Evolutionary conservation across 352 stramenopile genomes (phyloP), one percentile per base, ranked within the genome.

Genomic region (Globisporangium barbulae): DNA sequence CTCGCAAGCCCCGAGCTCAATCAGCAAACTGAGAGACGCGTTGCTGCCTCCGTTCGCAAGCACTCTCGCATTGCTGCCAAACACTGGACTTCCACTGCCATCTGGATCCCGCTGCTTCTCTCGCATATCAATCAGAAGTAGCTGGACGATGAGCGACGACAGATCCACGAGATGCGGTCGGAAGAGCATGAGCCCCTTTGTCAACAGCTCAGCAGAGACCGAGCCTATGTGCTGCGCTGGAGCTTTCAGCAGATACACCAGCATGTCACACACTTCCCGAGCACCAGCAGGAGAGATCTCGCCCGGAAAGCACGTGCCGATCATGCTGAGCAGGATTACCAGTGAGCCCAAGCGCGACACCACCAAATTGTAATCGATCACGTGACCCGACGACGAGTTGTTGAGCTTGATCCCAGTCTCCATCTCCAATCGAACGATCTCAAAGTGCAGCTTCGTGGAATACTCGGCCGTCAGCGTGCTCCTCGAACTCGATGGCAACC

Each of bases 171-270:
- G 70, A 52, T 95, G 85, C 3, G 87, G 87, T 3, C 87, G 74
- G 44, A 95, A 95, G 19, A 95, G 73, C 79, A 94, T 89, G 2
- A 95, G 54, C 2, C 87, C 87, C 57, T 94, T 93, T 0, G 87
- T 91, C 9, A 95, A 58, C 30, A 95, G 61, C 58, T 95, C 87
- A 0, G 85, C 82, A 2, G 87, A 79, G 2, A 95, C 83, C 2
- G 75, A 89, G 0, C 83, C 81, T 12, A 92, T 74, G 49, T 79
- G 74, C 31, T 78, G 79, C 52, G 79, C 70, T 6, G 81, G 72
- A 7, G 84, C 72, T 42, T 79, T 75, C 2, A 95, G 65, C 9
- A 91, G 52, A 28, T 71, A 85, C 0, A 95, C 85, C 22, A 95
- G 58, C 3, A 94, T 79, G 47, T 93, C 83, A 42, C 85, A 93